Evolutionary conservation across 768 basidiomycete genomes (phyloP), one percentile per base, ranked within the genome.

Genomic region (Termitomyces sp.): DNA sequence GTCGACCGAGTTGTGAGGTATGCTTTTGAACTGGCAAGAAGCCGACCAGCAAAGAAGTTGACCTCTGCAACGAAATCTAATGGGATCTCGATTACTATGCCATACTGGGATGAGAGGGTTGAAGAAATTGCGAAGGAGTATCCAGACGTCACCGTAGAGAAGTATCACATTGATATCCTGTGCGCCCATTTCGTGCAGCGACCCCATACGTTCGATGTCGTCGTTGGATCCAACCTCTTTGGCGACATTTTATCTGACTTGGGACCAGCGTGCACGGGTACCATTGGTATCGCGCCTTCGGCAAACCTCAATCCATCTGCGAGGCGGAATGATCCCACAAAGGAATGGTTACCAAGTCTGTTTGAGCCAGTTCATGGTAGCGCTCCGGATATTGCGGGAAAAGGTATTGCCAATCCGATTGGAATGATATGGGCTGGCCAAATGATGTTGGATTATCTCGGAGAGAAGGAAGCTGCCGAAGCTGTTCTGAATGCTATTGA

Each of bases 321-420:
- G 5, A 69, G 63, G 53, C 67, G 69, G 7, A 64, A 61, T 12
- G 68, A 72, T 44, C 75, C 74, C 3, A 72, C 72, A 2, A 67
- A 75, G 46, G 69, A 71, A 43, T 75, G 73, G 74, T 70, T 74
- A 60, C 82, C 82, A 0, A 79, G 79, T 48, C 66, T 82, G 60
- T 83, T 83, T 59, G 82, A 83, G 62, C 81, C 83, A 6, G 79
- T 83, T 12, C 82, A 83, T 60, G 83, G 83, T 14, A 79, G 81
- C 30, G 83, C 83, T 2, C 82, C 82, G 14, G 83, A 84, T 64
- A 84, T 84, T 57, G 79, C 77, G 12, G 82, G 82, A 18, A 76
- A 74, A 64, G 79, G 78, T 0, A 77, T 83, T 39, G 79, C 83
- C 1, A 84, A 83, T 61, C 82, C 82, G 1, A 70, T 84, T 20